These are phyloP conservation scores for Mycena latifolia DNA, from an alignment of 768 basidiomycete genomes.

Conservation along the genomic window DNA sequence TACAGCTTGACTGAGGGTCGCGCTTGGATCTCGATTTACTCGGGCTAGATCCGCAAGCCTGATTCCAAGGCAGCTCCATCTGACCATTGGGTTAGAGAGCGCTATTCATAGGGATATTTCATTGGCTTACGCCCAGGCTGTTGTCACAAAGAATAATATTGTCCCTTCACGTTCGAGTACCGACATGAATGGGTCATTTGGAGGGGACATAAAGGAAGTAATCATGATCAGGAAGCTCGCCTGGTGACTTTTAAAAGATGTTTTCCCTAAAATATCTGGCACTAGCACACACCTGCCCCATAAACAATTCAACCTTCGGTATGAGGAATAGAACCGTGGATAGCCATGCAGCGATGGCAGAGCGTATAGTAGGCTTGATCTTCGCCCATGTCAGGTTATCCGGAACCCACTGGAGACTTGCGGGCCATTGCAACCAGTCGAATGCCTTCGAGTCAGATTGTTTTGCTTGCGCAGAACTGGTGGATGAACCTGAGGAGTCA, in stretches of 20 bases:
- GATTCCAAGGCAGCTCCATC: slow-evolving; percentile 78
- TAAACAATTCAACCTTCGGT: slow-evolving; percentile 54
- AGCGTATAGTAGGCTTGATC: slow-evolving; percentile 73
- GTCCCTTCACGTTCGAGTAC: slow-evolving; percentile 75
- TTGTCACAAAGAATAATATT: slow-evolving; percentile 60
- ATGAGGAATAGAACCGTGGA: slow-evolving; percentile 71
- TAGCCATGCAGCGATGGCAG: slow-evolving; percentile 73
- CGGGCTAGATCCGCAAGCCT: slow-evolving; percentile 72
- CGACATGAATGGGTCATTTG: slow-evolving; percentile 74
- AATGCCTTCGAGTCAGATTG: background rate
- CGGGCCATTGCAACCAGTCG: slow-evolving; percentile 38
- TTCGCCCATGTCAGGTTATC: slow-evolving; percentile 69
- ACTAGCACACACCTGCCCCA: slow-evolving; percentile 66
- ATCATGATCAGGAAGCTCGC: slow-evolving; percentile 76
- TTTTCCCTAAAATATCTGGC: background rate
- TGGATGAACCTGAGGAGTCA: slow-evolving; percentile 12
- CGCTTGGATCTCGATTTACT: slow-evolving; percentile 52
- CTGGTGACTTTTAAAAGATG: slow-evolving; percentile 45
- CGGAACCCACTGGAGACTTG: slow-evolving; percentile 65
- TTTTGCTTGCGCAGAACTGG: background rate
- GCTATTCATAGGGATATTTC: background rate
- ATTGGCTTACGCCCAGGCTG: slow-evolving; percentile 72
- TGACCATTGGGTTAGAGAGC: slow-evolving; percentile 39
- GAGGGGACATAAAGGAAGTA: slow-evolving; percentile 74
- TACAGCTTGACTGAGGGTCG: slow-evolving; percentile 53